These are phyloP conservation scores for Serpula lacrymans DNA, from an alignment of 768 basidiomycete genomes.

Conservation along the genomic window DNA sequence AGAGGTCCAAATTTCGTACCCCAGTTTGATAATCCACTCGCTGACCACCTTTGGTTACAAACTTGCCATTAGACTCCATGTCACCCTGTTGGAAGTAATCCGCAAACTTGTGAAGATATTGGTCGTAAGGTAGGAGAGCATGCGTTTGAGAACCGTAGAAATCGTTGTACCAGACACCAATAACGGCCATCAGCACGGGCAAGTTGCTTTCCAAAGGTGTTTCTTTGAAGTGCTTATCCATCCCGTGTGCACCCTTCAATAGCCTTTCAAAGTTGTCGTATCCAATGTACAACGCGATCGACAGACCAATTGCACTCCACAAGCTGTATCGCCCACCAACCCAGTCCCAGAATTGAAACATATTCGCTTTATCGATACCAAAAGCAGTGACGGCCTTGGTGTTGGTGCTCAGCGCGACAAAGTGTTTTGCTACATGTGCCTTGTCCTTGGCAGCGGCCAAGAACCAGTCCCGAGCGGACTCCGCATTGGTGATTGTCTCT, in stretches of 20 bases:
- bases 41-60: slow-evolving; percentile 88
- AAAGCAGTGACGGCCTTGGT: slow-evolving; percentile 90
- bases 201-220: slow-evolving; percentile 86
- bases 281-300: slow-evolving; percentile 90
- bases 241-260: slow-evolving; percentile 89
- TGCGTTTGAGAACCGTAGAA: slow-evolving; percentile 97
- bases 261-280: slow-evolving; percentile 92
- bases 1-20: slow-evolving; percentile 41
- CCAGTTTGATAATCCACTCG: slow-evolving; percentile 96
- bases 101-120: slow-evolving; percentile 98
- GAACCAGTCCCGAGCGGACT: slow-evolving; percentile 95
- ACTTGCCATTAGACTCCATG: slow-evolving; percentile 99
- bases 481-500: slow-evolving; percentile 99
- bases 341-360: slow-evolving; percentile 99
- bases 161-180: slow-evolving; percentile 99
- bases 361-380: slow-evolving; percentile 87
- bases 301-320: slow-evolving; percentile 97
- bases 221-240: slow-evolving; percentile 96
- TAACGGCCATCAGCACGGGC: slow-evolving; percentile 83
- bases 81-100: slow-evolving; percentile 99
- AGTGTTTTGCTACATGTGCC: slow-evolving; percentile 95
- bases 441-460: slow-evolving; percentile 77
- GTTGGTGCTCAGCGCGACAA: slow-evolving; percentile 97
- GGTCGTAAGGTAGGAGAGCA: slow-evolving; percentile 94
- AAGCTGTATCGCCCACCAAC: slow-evolving; percentile 98